These are phyloP conservation scores for Chrysoporthe deuterocubensis DNA, from an alignment of 2,329 filamentous ascomycete genomes.

Conservation along the genomic window DNA sequence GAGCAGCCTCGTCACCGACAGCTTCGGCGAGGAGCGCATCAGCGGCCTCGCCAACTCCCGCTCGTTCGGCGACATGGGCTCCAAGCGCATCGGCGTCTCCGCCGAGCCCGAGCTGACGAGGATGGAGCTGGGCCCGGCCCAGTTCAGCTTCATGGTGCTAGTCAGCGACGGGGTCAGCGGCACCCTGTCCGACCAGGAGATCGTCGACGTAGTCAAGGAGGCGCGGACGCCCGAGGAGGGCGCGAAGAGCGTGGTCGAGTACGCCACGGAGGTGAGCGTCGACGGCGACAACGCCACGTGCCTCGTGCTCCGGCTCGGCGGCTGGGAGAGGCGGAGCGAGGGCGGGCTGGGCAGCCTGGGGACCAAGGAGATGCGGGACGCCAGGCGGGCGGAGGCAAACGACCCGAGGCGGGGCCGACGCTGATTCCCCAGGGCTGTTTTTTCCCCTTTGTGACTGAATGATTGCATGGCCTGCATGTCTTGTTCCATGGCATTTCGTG, in stretches of 20 bases:
- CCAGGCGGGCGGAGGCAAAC: slow-evolving; percentile 76
- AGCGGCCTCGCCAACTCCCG: slow-evolving; percentile 91
- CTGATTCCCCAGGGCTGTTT: slow-evolving; percentile 33
- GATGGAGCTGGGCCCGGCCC: slow-evolving; percentile 77
- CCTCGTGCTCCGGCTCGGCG: slow-evolving; percentile 68
- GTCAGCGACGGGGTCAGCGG: slow-evolving; percentile 89
- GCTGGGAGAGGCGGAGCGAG: slow-evolving; percentile 75
- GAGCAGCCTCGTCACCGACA: slow-evolving; percentile 82
- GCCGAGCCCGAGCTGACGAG: slow-evolving; percentile 89
- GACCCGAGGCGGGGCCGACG: slow-evolving; percentile 75
- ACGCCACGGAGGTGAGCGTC: slow-evolving; percentile 81
- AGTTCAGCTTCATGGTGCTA: slow-evolving; percentile 88
- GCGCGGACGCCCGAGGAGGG: slow-evolving; percentile 88
- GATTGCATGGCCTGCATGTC: slow-evolving; percentile 1
- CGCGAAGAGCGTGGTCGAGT: slow-evolving; percentile 76
- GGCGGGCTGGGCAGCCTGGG: slow-evolving; percentile 87
- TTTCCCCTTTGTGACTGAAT: background rate
- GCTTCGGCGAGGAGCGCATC: slow-evolving; percentile 96
- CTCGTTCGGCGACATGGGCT: slow-evolving; percentile 88
- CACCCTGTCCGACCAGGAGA: slow-evolving; percentile 87
- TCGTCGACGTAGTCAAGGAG: slow-evolving; percentile 95
- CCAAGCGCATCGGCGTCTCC: slow-evolving; percentile 90
- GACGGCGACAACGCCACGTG: slow-evolving; percentile 72
- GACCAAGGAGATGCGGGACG: slow-evolving; percentile 90
- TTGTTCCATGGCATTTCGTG: background rate